Evolutionary conservation across 805 yeast genomes (phyloP).

Genomic region (Cyberlindnera meyerae): DNA sequence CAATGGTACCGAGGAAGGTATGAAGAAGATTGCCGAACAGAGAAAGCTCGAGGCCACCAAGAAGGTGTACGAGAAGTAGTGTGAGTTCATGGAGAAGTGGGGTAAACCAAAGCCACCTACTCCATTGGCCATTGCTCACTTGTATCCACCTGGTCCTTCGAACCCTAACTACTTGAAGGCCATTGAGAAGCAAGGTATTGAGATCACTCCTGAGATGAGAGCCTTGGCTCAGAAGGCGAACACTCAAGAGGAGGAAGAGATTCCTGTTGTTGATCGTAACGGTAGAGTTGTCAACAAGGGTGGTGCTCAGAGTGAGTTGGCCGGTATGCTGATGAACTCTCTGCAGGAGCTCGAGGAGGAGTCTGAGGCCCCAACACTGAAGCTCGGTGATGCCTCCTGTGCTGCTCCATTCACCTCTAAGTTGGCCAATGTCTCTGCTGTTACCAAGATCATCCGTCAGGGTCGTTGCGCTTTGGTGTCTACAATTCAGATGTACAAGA

Average conservation of each 20-base stretch:
- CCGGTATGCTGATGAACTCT: slow-evolving; percentile 60
- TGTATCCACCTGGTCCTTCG: slow-evolving; percentile 91
- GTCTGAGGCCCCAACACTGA: slow-evolving; percentile 84
- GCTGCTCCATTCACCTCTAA: slow-evolving; percentile 99
- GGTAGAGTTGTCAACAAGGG: slow-evolving; percentile 27
- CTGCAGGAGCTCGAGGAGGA: slow-evolving; percentile 55
- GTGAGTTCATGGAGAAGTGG: slow-evolving; percentile 76
- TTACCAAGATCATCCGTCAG: slow-evolving; percentile 90
- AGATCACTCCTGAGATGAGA: slow-evolving; percentile 68
- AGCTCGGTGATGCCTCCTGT: slow-evolving; percentile 97
- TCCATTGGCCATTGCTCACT: slow-evolving; percentile 84
- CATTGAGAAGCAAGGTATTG: slow-evolving; percentile 77
- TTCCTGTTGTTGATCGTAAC: slow-evolving; percentile 31
- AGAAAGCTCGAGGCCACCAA: slow-evolving; percentile 60
- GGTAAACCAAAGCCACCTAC: slow-evolving; percentile 77
- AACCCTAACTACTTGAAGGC: slow-evolving; percentile 88
- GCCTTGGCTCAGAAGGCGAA: slow-evolving; percentile 51
- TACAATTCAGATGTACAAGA: slow-evolving; percentile 98
- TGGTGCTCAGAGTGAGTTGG: slow-evolving; percentile 42
- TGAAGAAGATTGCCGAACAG: slow-evolving; percentile 83
- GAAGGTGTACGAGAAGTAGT: slow-evolving; percentile 79
- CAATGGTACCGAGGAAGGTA: slow-evolving; percentile 92
- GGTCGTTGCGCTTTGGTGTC: slow-evolving; percentile 97
- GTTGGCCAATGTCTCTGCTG: slow-evolving; percentile 85
- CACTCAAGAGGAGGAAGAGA: slow-evolving; percentile 18